A percentile compares a stretch with the other conserved stretches of the same genome.
Conservation (phyloP, 306 rosid genomes). For the Lupinus albus region DNA sequence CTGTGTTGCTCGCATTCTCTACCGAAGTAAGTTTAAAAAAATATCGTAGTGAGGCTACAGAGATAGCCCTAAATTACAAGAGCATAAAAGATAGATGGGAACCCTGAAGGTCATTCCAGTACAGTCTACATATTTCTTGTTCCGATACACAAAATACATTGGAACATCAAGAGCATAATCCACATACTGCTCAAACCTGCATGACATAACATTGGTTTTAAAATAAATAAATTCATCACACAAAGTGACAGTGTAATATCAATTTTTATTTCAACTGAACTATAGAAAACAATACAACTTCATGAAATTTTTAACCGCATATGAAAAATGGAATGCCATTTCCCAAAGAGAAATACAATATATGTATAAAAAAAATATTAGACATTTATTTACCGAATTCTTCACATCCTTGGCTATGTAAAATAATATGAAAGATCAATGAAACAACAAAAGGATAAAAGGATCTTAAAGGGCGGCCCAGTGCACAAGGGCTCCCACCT, state of each 20-base stretch:
- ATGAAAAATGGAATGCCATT: background rate
- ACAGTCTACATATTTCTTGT: conserved; percentile 78
- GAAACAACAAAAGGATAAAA: conserved; percentile 13
- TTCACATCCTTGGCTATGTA: background rate
- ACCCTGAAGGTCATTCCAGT: conserved; percentile 98
- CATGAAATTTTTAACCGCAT: conserved; percentile 6
- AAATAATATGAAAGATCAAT: conserved; percentile 15
- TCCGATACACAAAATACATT: conserved; percentile 89
- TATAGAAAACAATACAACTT: conserved; percentile 1
- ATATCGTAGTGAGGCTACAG: conserved; percentile 24
- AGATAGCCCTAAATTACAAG: conserved; percentile 42
- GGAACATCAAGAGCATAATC: conserved; percentile 98
- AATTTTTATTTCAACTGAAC: conserved; percentile 10
- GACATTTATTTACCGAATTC: background rate
- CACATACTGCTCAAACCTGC: conserved; percentile 93
- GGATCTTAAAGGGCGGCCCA: too few relatives aligned
- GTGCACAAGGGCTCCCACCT: too few relatives aligned
- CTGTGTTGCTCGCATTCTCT: too few relatives aligned
- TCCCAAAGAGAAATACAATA: conserved; percentile 24
- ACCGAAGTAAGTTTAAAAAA: background rate
- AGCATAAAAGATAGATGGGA: conserved; percentile 51
- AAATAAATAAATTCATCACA: background rate
- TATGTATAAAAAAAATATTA: background rate
- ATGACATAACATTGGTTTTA: conserved; percentile 22
- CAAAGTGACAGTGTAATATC: conserved; percentile 4